Conservation (phyloP, 2,329 filamentous ascomycete genomes). For the Sclerotinia subarctica region DNA sequence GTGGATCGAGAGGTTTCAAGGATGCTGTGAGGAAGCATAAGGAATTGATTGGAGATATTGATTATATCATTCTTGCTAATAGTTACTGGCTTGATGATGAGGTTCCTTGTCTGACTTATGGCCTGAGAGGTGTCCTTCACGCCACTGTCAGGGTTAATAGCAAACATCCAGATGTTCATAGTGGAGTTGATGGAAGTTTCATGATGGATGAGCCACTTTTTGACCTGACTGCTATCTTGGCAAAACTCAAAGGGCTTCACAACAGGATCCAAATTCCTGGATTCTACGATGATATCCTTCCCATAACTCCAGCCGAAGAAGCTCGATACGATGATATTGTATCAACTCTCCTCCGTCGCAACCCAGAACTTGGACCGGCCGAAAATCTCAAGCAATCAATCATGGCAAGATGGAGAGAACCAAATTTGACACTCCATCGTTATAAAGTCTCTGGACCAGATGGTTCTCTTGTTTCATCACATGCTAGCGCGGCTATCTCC, state of each 20-base stretch:
- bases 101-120: constrained; percentile 92
- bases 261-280: constrained; percentile 81
- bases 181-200: constrained; percentile 91
- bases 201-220: constrained; percentile 89
- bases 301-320: constrained; percentile 71
- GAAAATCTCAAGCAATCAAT: constrained; percentile 76
- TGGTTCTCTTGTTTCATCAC: constrained; percentile 84
- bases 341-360: constrained; percentile 68
- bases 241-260: constrained; percentile 74
- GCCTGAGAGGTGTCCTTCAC: constrained; percentile 88
- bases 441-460: constrained; percentile 92
- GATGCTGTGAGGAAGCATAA: constrained; percentile 79
- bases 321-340: constrained; percentile 82
- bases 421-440: constrained; percentile 88
- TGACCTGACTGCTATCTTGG: constrained; percentile 79
- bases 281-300: constrained; percentile 83
- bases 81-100: constrained; percentile 98
- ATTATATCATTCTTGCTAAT: constrained; percentile 94
- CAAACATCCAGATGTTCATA: constrained; percentile 83
- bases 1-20: constrained; percentile 85
- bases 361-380: constrained; percentile 57
- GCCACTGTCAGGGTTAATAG: constrained; percentile 87
- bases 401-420: constrained; percentile 93
- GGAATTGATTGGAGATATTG: constrained; percentile 79
- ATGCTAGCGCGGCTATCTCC: constrained; percentile 84